A percentile compares a stretch with the other conserved stretches of the same genome.
Conservation (phyloP, 2,329 filamentous ascomycete genomes). For the Pestalotiopsis sp. region DNA sequence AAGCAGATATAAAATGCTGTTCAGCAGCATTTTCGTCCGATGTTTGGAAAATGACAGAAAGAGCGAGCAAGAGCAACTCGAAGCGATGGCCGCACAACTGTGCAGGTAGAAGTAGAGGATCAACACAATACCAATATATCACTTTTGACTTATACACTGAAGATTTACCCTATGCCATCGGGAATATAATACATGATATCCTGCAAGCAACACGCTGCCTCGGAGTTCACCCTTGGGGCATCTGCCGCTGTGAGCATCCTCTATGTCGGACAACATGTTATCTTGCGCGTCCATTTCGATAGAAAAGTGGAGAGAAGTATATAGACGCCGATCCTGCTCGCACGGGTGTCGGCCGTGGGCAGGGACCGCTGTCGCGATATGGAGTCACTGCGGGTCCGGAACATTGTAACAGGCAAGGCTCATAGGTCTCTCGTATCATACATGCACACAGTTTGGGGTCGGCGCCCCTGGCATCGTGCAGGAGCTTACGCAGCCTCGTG, state of each 20-base stretch:
- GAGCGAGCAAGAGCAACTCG: background rate
- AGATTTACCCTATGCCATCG: background rate
- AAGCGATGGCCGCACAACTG: background rate
- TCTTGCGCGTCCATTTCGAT: conserved; percentile 2
- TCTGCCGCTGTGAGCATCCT: background rate
- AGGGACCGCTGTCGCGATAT: background rate
- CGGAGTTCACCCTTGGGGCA: background rate
- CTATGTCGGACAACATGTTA: background rate
- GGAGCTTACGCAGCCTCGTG: background rate
- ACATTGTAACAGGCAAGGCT: background rate
- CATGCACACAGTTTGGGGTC: background rate
- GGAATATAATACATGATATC: background rate
- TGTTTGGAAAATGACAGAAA: background rate
- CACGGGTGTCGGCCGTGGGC: background rate
- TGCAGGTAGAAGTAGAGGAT: background rate
- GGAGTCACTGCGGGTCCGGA: background rate
- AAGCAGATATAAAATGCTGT: background rate
- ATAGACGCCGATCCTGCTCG: background rate
- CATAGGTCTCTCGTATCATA: background rate
- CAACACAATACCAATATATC: background rate
- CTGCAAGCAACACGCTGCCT: background rate
- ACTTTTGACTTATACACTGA: background rate
- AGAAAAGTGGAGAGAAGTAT: background rate
- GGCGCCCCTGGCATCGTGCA: background rate
- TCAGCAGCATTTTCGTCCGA: background rate